Conservation (phyloP, 2,329 filamentous ascomycete species). For the Cladophialophora yegresii region DNA sequence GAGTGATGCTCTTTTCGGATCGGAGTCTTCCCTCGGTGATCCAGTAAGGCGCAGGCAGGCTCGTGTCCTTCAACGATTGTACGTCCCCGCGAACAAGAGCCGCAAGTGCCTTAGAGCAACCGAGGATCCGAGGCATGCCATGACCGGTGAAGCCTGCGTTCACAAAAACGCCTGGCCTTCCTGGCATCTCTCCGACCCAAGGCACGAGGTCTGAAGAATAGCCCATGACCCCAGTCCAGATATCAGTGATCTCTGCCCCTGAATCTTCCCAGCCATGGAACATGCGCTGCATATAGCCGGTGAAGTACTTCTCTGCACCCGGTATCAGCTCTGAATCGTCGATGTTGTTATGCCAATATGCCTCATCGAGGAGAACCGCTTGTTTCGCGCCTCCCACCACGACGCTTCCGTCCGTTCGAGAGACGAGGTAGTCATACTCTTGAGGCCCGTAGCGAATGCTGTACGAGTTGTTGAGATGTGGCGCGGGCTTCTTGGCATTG, state of each 20-base stretch:
- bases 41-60: slow-evolving; percentile 42
- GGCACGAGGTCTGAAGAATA: slow-evolving; percentile 54
- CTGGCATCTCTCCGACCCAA: slow-evolving; percentile 55
- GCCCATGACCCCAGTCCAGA: slow-evolving; percentile 57
- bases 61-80: slow-evolving; percentile 37
- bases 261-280: slow-evolving; percentile 46
- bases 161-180: slow-evolving; percentile 54
- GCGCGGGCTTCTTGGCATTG: slow-evolving; percentile 28
- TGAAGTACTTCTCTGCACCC: slow-evolving; percentile 46
- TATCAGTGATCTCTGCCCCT: slow-evolving; percentile 37
- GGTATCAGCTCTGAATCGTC: slow-evolving; percentile 45
- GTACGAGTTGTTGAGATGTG: slow-evolving; percentile 54
- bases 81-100: slow-evolving; percentile 34
- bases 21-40: slow-evolving; percentile 39
- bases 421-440: slow-evolving; percentile 71
- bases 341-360: slow-evolving; percentile 50
- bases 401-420: slow-evolving; percentile 56
- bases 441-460: slow-evolving; percentile 61
- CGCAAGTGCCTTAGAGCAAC: slow-evolving; percentile 60
- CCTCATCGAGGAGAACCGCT: slow-evolving; percentile 37
- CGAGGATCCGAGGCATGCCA: slow-evolving; percentile 63
- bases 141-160: slow-evolving; percentile 66
- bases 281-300: slow-evolving; percentile 44
- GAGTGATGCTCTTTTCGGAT: slow-evolving; percentile 15
- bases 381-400: slow-evolving; percentile 65